phyloP scores from a whole-genome alignment of 306 rosid genomes.

The Ammopiptanthus mongolicus region DNA sequence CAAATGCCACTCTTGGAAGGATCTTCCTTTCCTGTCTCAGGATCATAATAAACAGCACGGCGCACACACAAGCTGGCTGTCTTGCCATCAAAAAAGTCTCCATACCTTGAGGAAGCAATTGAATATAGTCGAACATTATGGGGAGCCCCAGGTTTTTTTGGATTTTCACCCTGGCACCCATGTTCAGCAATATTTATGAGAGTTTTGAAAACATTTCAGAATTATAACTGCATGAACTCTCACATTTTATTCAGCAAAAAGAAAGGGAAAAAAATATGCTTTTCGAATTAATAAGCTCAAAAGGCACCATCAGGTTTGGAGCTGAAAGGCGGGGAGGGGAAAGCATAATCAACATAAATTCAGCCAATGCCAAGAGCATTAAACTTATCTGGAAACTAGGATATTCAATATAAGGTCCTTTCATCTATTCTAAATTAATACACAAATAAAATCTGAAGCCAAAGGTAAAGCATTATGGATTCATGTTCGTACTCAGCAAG shows the following conservation, averaged over 20 bases:
- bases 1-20: slow-evolving; percentile 85
- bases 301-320: background rate
- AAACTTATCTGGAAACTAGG: background rate
- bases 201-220: background rate
- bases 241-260: background rate
- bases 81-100: slow-evolving; percentile 83
- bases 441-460: background rate
- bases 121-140: slow-evolving; percentile 91
- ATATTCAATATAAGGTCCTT: background rate
- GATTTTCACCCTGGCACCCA: slow-evolving; percentile 85
- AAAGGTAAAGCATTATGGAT: background rate
- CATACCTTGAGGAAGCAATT: slow-evolving; percentile 94
- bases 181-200: slow-evolving; percentile 9
- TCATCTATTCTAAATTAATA: background rate
- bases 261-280: background rate
- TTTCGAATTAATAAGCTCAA: background rate
- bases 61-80: slow-evolving; percentile 97
- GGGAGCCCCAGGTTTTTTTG: slow-evolving; percentile 83
- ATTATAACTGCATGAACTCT: background rate
- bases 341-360: background rate
- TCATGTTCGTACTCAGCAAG: background rate
- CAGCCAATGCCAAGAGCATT: background rate
- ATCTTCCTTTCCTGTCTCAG: slow-evolving; percentile 91
- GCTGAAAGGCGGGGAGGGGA: background rate
- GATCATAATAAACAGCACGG: slow-evolving; percentile 91